Percentiles rank a stretch among this genome's conserved stretches.
Conservation (phyloP, 345 rosid genomes). For the Orychophragmus violaceus region DNA sequence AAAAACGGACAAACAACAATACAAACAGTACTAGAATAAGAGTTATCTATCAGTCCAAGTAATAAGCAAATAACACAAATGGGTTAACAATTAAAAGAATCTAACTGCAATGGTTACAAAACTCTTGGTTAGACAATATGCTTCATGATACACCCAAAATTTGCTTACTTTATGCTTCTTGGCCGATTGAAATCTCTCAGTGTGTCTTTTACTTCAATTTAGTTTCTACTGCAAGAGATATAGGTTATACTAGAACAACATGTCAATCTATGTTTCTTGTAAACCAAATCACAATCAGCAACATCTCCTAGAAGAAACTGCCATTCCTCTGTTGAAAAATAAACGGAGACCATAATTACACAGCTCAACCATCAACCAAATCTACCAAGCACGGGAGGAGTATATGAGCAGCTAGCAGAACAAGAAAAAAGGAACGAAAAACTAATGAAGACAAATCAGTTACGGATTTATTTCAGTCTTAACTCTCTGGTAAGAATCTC, state of each 20-base stretch:
- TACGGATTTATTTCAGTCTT: neutral
- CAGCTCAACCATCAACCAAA: neutral
- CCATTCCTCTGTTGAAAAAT: neutral
- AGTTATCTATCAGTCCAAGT: neutral
- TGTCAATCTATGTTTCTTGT: neutral
- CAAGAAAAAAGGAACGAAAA: no score
- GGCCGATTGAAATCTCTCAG: neutral
- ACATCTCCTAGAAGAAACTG: neutral
- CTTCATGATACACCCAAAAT: neutral
- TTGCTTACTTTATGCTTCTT: neutral
- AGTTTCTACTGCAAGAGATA: neutral
- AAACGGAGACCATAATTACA: neutral
- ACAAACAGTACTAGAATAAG: neutral
- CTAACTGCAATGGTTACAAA: neutral
- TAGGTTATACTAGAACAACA: neutral
- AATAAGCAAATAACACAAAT: neutral
- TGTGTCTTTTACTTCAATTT: neutral
- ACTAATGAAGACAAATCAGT: neutral
- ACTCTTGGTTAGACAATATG: neutral
- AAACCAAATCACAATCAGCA: neutral
- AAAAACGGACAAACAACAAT: neutral
- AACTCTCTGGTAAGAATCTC: neutral
- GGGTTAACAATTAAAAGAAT: neutral
- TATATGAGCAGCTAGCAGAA: neutral
- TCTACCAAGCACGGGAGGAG: neutral